Conservation (phyloP, 1,284 basidiomycete species). For the Binderoboletus segoi region DNA sequence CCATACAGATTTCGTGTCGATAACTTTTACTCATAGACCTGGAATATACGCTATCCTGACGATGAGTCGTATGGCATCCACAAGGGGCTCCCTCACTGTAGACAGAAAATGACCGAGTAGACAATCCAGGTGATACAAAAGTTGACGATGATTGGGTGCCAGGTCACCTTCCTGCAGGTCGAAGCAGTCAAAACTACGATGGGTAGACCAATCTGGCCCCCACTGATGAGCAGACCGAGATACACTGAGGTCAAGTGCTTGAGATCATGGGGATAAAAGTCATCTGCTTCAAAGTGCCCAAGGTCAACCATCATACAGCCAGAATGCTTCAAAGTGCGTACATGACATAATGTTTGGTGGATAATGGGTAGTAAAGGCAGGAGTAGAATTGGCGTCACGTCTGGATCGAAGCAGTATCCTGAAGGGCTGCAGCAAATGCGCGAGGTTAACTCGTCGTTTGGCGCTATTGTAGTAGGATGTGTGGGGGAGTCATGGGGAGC, state of each 20-base stretch:
- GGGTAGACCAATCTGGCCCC: slow-evolving; percentile 51
- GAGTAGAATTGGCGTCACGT: neutral
- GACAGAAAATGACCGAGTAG: slow-evolving; percentile 52
- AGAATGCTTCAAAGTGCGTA: slow-evolving; percentile 4
- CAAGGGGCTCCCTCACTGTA: slow-evolving; percentile 42
- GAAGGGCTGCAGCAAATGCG: neutral
- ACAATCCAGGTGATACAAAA: slow-evolving; percentile 57
- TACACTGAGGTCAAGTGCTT: slow-evolving; percentile 33
- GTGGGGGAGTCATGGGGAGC: slow-evolving; percentile 12
- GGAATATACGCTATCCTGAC: slow-evolving; percentile 39
- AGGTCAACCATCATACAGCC: neutral
- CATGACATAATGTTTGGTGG: slow-evolving; percentile 18
- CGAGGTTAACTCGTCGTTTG: neutral
- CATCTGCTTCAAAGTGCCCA: slow-evolving; percentile 4
- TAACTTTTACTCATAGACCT: slow-evolving; percentile 24
- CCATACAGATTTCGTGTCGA: slow-evolving; percentile 41
- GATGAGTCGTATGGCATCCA: slow-evolving; percentile 2
- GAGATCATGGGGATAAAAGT: slow-evolving; percentile 21
- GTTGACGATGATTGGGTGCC: slow-evolving; percentile 53
- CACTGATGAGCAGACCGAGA: slow-evolving; percentile 50
- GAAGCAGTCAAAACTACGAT: slow-evolving; percentile 51
- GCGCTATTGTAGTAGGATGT: slow-evolving; percentile 11
- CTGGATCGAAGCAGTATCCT: neutral
- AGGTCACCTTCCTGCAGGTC: slow-evolving; percentile 42
- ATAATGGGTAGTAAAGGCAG: neutral